A percentile compares a stretch with the other conserved stretches of the same genome.
Conservation (phyloP, 2,329 filamentous ascomycete species). For the Acrocalymma vagum region DNA sequence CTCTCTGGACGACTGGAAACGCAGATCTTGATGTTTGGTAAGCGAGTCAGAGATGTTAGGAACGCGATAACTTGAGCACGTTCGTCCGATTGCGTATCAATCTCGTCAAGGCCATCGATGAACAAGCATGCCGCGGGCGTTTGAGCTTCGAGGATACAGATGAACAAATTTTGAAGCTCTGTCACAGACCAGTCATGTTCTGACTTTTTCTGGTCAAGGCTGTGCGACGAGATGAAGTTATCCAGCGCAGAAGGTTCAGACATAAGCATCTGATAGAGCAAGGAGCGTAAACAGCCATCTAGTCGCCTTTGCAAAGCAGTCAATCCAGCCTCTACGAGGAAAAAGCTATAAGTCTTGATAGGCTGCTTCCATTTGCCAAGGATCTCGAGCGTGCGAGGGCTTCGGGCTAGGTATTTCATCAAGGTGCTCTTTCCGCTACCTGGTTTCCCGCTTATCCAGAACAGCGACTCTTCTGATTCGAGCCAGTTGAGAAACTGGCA, state of each 20-base stretch:
- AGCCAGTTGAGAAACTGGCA: slow-evolving; percentile 21
- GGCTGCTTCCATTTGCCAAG: slow-evolving; percentile 7
- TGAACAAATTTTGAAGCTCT: no score
- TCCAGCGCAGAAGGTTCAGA: no score
- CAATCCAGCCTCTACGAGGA: no score
- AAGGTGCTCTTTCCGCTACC: slow-evolving; percentile 59
- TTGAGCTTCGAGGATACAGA: no score
- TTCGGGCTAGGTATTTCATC: slow-evolving; percentile 38
- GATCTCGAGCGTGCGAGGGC: slow-evolving; percentile 1
- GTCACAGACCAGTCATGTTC: no score
- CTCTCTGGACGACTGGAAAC: slow-evolving; percentile 13
- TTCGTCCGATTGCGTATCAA: slow-evolving; percentile 5
- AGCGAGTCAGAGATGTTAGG: background rate
- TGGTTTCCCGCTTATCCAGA: slow-evolving; percentile 54
- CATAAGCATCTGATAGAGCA: no score
- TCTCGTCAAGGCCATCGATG: slow-evolving; percentile 24
- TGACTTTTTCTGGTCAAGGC: no score
- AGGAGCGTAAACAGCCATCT: no score
- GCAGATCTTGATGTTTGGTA: slow-evolving; percentile 18
- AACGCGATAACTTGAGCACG: slow-evolving; percentile 7
- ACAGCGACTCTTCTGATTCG: slow-evolving; percentile 9
- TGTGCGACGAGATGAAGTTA: no score
- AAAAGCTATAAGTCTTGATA: no score
- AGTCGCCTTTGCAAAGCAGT: no score
- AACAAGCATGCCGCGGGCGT: no score